Conservation (phyloP, 306 rosid species). For the Alnus glutinosa region DNA sequence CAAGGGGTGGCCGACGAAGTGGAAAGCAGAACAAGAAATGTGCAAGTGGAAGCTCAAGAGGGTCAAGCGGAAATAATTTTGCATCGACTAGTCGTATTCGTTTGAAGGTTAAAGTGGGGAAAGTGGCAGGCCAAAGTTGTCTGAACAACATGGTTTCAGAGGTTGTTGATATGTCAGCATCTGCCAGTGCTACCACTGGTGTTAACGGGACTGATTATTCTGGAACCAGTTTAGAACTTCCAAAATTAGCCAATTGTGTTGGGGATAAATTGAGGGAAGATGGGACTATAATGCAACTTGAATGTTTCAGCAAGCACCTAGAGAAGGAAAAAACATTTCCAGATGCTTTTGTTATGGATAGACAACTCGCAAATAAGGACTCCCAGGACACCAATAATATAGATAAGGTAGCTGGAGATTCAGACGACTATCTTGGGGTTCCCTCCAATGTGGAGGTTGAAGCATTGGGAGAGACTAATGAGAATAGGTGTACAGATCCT, state of each 20-base stretch:
- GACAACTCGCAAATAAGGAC: conserved; percentile 47
- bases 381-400: conserved; percentile 35
- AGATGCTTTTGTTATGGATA: conserved; percentile 44
- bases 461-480: conserved; percentile 48
- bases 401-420: conserved; percentile 47
- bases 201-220: conserved; percentile 25
- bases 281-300: conserved; percentile 31
- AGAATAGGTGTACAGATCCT: conserved; percentile 63
- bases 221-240: conserved; percentile 38
- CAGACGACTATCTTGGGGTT: conserved; percentile 39
- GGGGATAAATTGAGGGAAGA: conserved; percentile 41
- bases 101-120: conserved; percentile 81
- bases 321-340: conserved; percentile 33
- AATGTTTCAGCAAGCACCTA: conserved; percentile 34
- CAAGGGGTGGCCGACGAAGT: conserved; percentile 45
- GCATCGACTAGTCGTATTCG: conserved; percentile 58
- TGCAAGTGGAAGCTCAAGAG: conserved; percentile 44
- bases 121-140: conserved; percentile 49
- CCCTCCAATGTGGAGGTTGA: conserved; percentile 46
- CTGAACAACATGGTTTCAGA: conserved; percentile 53
- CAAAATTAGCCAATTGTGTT: conserved; percentile 34
- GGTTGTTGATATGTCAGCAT: conserved; percentile 41
- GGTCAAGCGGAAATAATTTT: conserved; percentile 42
- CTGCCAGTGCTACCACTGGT: conserved; percentile 36
- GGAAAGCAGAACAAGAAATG: conserved; percentile 46